Conservation (phyloP, 2,329 filamentous ascomycete genomes). For the Pseudocercospora vitis region DNA sequence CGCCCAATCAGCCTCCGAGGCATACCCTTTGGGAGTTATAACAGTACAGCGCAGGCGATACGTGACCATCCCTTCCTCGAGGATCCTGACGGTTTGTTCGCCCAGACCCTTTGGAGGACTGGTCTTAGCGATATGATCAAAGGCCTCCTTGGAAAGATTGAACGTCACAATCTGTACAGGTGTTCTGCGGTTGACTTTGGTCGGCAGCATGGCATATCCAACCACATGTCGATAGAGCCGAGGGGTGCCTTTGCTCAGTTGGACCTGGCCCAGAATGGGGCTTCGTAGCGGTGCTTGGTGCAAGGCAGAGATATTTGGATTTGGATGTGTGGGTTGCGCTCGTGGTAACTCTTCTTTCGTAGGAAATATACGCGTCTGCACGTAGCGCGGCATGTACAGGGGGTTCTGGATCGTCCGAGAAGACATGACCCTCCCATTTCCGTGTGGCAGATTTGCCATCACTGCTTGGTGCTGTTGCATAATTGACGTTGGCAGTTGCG, state of each 20-base stretch:
- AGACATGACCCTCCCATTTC: background rate
- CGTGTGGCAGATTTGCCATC: background rate
- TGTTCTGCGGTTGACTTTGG: conserved; percentile 34
- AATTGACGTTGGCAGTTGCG: background rate
- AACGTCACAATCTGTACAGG: conserved; percentile 52
- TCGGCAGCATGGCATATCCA: conserved; percentile 53
- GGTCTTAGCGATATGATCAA: conserved; percentile 40
- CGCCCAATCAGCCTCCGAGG: conserved; percentile 60
- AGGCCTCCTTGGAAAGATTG: conserved; percentile 42
- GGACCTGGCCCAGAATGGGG: conserved; percentile 43
- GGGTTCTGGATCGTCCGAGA: background rate
- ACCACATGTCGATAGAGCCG: conserved; percentile 60
- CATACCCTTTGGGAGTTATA: conserved; percentile 36
- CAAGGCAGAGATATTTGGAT: conserved; percentile 51
- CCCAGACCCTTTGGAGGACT: conserved; percentile 34
- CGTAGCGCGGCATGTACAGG: background rate
- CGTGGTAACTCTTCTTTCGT: conserved; percentile 26
- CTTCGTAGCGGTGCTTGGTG: conserved; percentile 61
- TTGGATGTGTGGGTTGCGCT: conserved; percentile 44
- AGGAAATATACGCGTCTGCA: conserved; percentile 21
- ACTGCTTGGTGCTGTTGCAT: conserved; percentile 8
- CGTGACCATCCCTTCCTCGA: conserved; percentile 56
- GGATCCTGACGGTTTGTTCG: conserved; percentile 35
- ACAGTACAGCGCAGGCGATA: conserved; percentile 69
- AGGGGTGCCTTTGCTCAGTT: conserved; percentile 3